A percentile compares a stretch with the other conserved stretches of the same genome.
phyloP scores from a whole-genome alignment of 495 filamentous ascomycete genomes.

The Trichoderma erinaceum region DNA sequence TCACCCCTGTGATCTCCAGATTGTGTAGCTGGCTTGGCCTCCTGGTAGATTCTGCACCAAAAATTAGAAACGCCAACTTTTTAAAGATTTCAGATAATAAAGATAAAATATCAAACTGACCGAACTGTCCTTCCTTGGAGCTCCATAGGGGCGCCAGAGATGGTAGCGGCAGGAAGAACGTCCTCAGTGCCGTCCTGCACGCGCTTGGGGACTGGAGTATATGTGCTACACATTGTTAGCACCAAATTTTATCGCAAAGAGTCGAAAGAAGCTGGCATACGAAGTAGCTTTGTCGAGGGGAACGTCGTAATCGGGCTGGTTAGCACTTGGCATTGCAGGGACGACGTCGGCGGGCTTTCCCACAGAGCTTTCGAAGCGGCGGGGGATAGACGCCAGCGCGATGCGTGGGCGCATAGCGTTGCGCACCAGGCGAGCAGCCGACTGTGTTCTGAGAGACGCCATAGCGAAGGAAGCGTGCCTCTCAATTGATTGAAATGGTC shows the following conservation, averaged over 20 bases:
- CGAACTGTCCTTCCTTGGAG: slow-evolving; percentile 89
- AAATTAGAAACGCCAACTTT: background rate
- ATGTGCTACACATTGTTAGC: slow-evolving; percentile 50
- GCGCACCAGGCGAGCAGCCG: slow-evolving; percentile 41
- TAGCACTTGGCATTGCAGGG: slow-evolving; percentile 36
- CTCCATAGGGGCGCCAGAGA: slow-evolving; percentile 90
- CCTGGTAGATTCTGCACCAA: slow-evolving; percentile 71
- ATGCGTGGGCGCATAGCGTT: slow-evolving; percentile 31
- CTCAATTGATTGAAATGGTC: slow-evolving; percentile 15
- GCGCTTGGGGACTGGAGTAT: slow-evolving; percentile 80
- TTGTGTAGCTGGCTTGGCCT: slow-evolving; percentile 87
- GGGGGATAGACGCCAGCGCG: slow-evolving; percentile 34
- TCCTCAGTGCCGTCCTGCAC: slow-evolving; percentile 88
- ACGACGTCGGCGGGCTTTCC: slow-evolving; percentile 25
- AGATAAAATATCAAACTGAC: slow-evolving; percentile 41
- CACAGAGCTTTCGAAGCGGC: slow-evolving; percentile 40
- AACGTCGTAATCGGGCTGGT: slow-evolving; percentile 74
- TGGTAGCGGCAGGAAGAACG: slow-evolving; percentile 70
- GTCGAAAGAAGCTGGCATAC: slow-evolving; percentile 38
- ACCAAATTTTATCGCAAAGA: background rate
- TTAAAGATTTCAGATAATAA: background rate
- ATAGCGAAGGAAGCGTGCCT: slow-evolving; percentile 21
- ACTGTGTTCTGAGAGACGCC: slow-evolving; percentile 38
- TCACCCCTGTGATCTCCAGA: slow-evolving; percentile 76
- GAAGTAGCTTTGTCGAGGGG: slow-evolving; percentile 75